A percentile compares a stretch with the other conserved stretches of the same genome.
phyloP scores from a whole-genome alignment of 768 basidiomycete genomes.

The Tephrocybe rancida region DNA sequence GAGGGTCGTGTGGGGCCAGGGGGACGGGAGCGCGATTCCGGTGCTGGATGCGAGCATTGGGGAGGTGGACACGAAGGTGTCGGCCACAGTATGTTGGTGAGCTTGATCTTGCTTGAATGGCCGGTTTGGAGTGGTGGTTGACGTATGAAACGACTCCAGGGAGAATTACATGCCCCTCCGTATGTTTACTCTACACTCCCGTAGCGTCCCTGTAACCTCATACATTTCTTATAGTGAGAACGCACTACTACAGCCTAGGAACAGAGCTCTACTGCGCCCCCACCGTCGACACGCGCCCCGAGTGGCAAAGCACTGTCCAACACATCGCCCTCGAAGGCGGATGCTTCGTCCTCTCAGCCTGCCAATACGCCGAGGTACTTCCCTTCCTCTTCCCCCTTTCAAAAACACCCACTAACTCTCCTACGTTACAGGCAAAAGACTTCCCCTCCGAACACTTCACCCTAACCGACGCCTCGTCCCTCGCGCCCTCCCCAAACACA shows the following conservation, averaged over 20 bases:
- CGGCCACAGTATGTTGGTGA: slow-evolving; percentile 62
- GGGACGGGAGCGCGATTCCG: slow-evolving; percentile 55
- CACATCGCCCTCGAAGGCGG: slow-evolving; percentile 72
- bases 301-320: slow-evolving; percentile 59
- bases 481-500: slow-evolving; percentile 40
- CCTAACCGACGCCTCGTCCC: slow-evolving; percentile 25
- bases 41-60: slow-evolving; percentile 44
- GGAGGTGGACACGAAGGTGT: slow-evolving; percentile 44
- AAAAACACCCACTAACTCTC: slow-evolving; percentile 19
- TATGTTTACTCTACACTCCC: not conserved
- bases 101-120: slow-evolving; percentile 17
- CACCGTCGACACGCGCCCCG: slow-evolving; percentile 60
- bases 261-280: slow-evolving; percentile 68
- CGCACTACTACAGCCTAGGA: slow-evolving; percentile 59
- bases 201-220: not conserved
- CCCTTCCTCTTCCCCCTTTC: not conserved
- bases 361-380: slow-evolving; percentile 51
- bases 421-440: slow-evolving; percentile 31
- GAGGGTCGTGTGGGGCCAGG: slow-evolving; percentile 64
- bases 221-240: slow-evolving; percentile 42
- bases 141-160: slow-evolving; percentile 34
- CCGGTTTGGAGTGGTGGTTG: not conserved
- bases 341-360: slow-evolving; percentile 68
- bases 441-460: slow-evolving; percentile 52
- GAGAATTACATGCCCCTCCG: slow-evolving; percentile 66